Base-by-base conservation (phyloP, 73 alveolate species). In the Paraurostyla sp. region DNA sequence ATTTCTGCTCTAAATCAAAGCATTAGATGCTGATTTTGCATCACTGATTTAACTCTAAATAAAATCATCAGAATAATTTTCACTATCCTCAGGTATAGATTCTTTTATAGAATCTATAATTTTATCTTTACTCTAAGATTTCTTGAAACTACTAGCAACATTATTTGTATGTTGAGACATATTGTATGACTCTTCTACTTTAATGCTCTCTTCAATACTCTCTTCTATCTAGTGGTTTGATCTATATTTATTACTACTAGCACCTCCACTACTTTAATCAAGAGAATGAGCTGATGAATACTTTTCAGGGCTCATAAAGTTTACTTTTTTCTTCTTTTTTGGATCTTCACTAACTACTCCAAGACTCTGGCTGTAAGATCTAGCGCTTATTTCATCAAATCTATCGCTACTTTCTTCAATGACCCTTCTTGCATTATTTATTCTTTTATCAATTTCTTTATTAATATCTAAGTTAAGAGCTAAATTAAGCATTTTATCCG, bases 141-240 rank as follows among this genome's bases (percentile, higher is more conserved):
- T 65, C 58, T 65, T 65, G 23, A 56, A 38, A 4, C 60, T 36
- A 20, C 41, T 58, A 36, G 41, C n/a, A 9, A 35, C 33, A 38
- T 65, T 65, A 38, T 38, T 65, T 23, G 56, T 35, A 65, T 65
- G 30, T 40, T 35, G 60, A 11, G 82, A 65, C 9, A 65, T 40
- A 40, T 30, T 46, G 38, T 51, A 30, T 9, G 78, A 49, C 63
- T 78, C 89, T 23, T 51, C 80, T 9, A 78, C 15, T 20, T 40
- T 78, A n/a, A 78, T 78, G 76, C 89, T 54, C 59, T 78, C 89
- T 1, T 36, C 78, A 11, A 78, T 78, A 54, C 89, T 78, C 6
- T 51, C 59, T 22, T 78, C 80, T 1, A 52, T 52, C 27, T 32
- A 29, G 25, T 73, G 29, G 23, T n/a, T 73, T 6, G 87, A 73